Evolutionary conservation across 2,329 filamentous ascomycete species (phyloP).

Genomic region (Dactylellina haptotyla): DNA sequence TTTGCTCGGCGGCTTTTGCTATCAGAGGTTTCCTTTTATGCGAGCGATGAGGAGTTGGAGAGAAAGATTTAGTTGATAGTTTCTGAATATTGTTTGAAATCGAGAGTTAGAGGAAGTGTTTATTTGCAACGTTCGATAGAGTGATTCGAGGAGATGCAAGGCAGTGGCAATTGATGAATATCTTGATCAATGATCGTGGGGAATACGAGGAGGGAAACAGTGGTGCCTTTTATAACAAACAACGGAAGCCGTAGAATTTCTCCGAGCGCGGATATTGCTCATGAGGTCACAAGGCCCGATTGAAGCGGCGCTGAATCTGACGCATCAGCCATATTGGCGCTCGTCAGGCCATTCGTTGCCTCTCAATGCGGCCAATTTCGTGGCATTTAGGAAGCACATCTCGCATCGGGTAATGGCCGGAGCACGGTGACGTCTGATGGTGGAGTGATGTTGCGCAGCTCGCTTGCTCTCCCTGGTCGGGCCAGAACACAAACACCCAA

Average conservation of each 20-base stretch:
- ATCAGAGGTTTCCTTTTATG: not conserved
- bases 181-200: no score
- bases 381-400: not conserved
- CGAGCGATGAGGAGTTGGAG: not conserved
- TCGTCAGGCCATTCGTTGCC: conserved; percentile 5
- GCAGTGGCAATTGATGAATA: no score
- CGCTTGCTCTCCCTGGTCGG: not conserved
- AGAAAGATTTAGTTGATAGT: not conserved
- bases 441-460: conserved; percentile 37
- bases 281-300: conserved; percentile 21
- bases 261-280: conserved; percentile 29
- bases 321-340: conserved; percentile 15
- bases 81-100: no score
- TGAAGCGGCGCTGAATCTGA: conserved; percentile 9
- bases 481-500: no score
- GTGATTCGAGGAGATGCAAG: no score
- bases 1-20: not conserved
- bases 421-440: conserved; percentile 40
- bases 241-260: no score
- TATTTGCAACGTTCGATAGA: no score
- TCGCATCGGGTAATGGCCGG: conserved; percentile 28
- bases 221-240: no score
- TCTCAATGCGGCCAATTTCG: conserved; percentile 6
- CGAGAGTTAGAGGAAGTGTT: no score
- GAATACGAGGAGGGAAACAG: no score